Base-by-base conservation (phyloP, 1,139 yeast species). In the Pneumocystis canis region DNA sequence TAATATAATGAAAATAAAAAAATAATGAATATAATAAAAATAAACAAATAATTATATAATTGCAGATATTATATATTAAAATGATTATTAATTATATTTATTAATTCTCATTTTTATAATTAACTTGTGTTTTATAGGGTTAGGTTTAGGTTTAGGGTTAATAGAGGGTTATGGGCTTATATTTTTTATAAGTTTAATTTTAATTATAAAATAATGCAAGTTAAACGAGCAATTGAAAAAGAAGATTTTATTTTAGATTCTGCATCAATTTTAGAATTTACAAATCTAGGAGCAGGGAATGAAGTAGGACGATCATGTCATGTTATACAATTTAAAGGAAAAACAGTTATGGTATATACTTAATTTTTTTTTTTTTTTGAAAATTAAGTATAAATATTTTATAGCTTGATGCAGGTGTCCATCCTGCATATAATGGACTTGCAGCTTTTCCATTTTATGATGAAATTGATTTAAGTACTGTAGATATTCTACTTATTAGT, bases 231-330 rank as follows among this genome's bases (percentile, higher is more conserved):
- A 5, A 14, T 9, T 9, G 54, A 47, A 47, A 47, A 47, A 47
- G 54, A 47, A 11, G 64, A 18, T 31, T 14, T 28, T 61, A 65
- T 39, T 40, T 53, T 47, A n/a, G 68, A 66, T 30, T 64, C 65
- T 39, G 62, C 65, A 31, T 78, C 77, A 64, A 65, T 70, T 58
- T 73, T 89, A 71, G 82, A 82, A 72, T 92, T 92, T 76, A 83
- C 88, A 66, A 92, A 96, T 40, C 80, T 92, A n/a, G 99, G 99
- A n/a, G 99, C 97, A n/a, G 95, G 98, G 68, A 89, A 87, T 70
- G 99, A 92, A 73, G 99, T 92, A 9, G 99, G 99, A 5, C 77
- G 99, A 66, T 88, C 96, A 59, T 92, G 97, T 72, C 98, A 92
- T 71, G 85, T 92, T 63, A 79, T 92, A 62, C 92, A 88, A 68